Conservation (phyloP, 805 yeast species). For the Teunomyces cretensis region DNA sequence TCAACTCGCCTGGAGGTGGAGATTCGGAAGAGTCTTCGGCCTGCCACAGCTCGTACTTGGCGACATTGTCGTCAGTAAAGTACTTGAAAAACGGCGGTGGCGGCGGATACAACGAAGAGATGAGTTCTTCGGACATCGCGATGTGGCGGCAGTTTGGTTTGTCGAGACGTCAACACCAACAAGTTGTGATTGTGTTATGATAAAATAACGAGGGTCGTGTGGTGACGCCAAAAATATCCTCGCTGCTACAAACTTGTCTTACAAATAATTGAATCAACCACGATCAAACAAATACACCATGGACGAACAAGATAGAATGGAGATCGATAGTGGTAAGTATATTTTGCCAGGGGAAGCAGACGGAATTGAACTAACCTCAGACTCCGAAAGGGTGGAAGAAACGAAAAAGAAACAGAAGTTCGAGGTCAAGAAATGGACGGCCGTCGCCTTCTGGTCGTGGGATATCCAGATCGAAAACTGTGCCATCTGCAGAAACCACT, state of each 20-base stretch:
- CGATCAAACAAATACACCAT: conserved; percentile 6
- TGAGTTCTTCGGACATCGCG: conserved; percentile 28
- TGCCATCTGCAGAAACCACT: conserved; percentile 96
- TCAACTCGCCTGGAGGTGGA: conserved; percentile 44
- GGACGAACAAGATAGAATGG: conserved; percentile 27
- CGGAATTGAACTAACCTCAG: conserved; percentile 17
- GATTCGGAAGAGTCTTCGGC: conserved; percentile 7
- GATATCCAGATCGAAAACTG: conserved; percentile 93
- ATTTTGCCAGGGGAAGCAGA: neutral
- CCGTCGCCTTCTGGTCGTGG: conserved; percentile 99
- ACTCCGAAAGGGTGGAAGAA: conserved; percentile 16
- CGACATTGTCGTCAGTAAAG: conserved; percentile 70
- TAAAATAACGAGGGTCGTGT: neutral
- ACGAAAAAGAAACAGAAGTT: conserved; percentile 49
- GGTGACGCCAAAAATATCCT: neutral
- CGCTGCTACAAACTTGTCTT: neutral
- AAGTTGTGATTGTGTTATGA: neutral
- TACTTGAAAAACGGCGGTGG: conserved; percentile 83
- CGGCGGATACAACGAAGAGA: conserved; percentile 83
- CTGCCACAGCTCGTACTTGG: conserved; percentile 35
- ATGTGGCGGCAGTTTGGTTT: neutral
- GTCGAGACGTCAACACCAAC: no score
- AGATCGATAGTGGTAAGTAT: conserved; percentile 28
- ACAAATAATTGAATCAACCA: conserved; percentile 1
- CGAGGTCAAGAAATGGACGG: conserved; percentile 97